phyloP scores from a whole-genome alignment of 495 filamentous ascomycete species.

The Viridothelium virens region DNA sequence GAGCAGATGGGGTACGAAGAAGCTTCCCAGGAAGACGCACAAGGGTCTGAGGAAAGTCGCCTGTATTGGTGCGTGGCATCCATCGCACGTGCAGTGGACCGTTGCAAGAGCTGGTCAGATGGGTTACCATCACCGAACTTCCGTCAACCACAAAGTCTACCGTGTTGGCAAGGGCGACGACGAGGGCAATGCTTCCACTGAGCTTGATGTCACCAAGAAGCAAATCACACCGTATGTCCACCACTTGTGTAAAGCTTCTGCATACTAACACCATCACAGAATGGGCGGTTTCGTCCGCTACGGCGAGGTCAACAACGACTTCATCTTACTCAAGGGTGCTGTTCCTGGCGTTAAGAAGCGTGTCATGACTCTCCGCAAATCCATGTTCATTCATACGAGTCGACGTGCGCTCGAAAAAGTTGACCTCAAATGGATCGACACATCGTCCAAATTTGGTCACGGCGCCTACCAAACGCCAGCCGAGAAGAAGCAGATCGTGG shows the following conservation, averaged over 20 bases:
- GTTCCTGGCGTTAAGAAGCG: slow-evolving; percentile 99
- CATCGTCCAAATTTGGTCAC: slow-evolving; percentile 99
- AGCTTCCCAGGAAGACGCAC: slow-evolving; percentile 99
- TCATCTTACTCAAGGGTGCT: slow-evolving; percentile 94
- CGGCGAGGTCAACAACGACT: slow-evolving; percentile 99
- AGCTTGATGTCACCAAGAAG: slow-evolving; percentile 98
- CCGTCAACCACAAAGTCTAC: slow-evolving; percentile 99
- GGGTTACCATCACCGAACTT: slow-evolving; percentile 99
- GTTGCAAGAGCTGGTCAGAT: slow-evolving; percentile 99
- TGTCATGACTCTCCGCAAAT: slow-evolving; percentile 98
- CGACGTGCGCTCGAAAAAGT: slow-evolving; percentile 95
- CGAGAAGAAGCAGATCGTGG: slow-evolving; percentile 92
- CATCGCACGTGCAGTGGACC: slow-evolving; percentile 99
- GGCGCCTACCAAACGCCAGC: slow-evolving; percentile 97
- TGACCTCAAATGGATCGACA: slow-evolving; percentile 99
- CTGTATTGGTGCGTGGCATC: slow-evolving; percentile 99
- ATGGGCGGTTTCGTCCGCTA: slow-evolving; percentile 99
- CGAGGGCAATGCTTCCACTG: slow-evolving; percentile 85
- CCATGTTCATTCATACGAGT: slow-evolving; percentile 95
- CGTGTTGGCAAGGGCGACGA: slow-evolving; percentile 87
- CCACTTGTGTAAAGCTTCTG: slow-evolving; percentile 20
- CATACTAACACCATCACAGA: slow-evolving; percentile 46
- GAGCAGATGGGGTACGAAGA: slow-evolving; percentile 98
- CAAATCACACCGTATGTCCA: slow-evolving; percentile 94
- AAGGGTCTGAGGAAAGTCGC: slow-evolving; percentile 99